Percentiles rank a stretch among this genome's conserved stretches.
phyloP scores from a whole-genome alignment of 257 asterid species.

The Forsythia viridissima region DNA sequence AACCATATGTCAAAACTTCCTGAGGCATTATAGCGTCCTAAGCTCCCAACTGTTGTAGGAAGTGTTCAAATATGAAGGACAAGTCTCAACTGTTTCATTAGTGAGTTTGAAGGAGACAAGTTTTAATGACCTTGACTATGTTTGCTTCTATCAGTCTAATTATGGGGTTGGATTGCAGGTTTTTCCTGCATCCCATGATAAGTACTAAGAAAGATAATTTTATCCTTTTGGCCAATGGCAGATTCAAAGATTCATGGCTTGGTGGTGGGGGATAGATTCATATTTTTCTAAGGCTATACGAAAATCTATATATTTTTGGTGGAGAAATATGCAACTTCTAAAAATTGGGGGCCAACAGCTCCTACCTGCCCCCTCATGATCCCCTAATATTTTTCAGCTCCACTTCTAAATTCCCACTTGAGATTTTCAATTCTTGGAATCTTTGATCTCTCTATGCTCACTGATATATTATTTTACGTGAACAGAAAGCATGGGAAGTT shows the following conservation, averaged over 20 bases:
- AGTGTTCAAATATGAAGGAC: neutral
- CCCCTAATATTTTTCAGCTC: neutral
- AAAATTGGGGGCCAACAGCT: neutral
- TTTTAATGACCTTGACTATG: neutral
- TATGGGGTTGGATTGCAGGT: neutral
- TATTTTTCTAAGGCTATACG: neutral
- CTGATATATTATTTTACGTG: slow-evolving; percentile 16
- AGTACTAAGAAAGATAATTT: neutral
- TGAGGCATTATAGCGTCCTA: neutral
- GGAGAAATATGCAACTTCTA: neutral
- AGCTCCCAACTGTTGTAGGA: neutral
- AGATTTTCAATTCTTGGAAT: neutral
- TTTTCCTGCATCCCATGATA: neutral
- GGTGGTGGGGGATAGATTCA: neutral
- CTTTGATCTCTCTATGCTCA: neutral
- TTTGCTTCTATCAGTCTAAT: neutral
- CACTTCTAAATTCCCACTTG: neutral
- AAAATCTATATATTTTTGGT: neutral
- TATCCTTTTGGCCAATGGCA: neutral
- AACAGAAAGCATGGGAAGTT: slow-evolving; percentile 98
- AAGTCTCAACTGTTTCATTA: neutral
- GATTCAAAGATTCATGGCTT: neutral
- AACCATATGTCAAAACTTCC: neutral
- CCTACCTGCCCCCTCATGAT: neutral
- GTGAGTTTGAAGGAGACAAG: neutral